A percentile compares a stretch with the other conserved stretches of the same genome.
These are phyloP conservation scores for Leccinum ochraceum DNA, from an alignment of 768 basidiomycete genomes.

Conservation along the genomic window DNA sequence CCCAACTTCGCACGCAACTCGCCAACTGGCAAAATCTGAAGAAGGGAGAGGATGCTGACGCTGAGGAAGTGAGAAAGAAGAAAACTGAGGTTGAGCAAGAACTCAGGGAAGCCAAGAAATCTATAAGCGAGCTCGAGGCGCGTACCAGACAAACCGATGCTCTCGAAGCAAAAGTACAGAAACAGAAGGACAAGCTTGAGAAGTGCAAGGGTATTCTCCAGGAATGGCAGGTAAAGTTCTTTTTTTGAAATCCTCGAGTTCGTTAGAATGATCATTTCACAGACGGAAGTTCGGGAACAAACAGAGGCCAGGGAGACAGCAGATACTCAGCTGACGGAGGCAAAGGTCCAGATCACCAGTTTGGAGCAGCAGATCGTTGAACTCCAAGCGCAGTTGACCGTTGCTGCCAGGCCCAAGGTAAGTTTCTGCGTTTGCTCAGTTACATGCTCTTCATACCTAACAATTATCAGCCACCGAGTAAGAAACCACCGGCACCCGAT, in stretches of 20 bases:
- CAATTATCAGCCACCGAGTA: conserved; percentile 13
- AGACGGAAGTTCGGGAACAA: conserved; percentile 43
- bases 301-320: conserved; percentile 39
- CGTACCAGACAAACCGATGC: conserved; percentile 24
- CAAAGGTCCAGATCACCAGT: conserved; percentile 24
- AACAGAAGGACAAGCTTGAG: conserved; percentile 42
- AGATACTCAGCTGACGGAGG: conserved; percentile 36
- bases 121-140: conserved; percentile 32
- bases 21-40: conserved; percentile 71
- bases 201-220: conserved; percentile 43
- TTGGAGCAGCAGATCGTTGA: conserved; percentile 44
- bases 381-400: conserved; percentile 46
- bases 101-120: conserved; percentile 46
- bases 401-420: conserved; percentile 35
- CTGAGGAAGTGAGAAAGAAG: conserved; percentile 54
- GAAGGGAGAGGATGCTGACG: conserved; percentile 59
- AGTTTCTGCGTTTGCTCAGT: conserved; percentile 1
- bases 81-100: conserved; percentile 58
- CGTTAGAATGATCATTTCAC: conserved; percentile 1
- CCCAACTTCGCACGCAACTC: conserved; percentile 61
- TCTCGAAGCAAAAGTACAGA: conserved; percentile 42
- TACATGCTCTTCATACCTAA: conserved; percentile 10
- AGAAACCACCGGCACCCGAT: conserved; percentile 11
- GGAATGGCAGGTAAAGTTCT: conserved; percentile 46
- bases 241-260: background rate